A percentile compares a stretch with the other conserved stretches of the same genome.
Conservation (phyloP, 495 filamentous ascomycete genomes). For the Aspergillus steynii region DNA sequence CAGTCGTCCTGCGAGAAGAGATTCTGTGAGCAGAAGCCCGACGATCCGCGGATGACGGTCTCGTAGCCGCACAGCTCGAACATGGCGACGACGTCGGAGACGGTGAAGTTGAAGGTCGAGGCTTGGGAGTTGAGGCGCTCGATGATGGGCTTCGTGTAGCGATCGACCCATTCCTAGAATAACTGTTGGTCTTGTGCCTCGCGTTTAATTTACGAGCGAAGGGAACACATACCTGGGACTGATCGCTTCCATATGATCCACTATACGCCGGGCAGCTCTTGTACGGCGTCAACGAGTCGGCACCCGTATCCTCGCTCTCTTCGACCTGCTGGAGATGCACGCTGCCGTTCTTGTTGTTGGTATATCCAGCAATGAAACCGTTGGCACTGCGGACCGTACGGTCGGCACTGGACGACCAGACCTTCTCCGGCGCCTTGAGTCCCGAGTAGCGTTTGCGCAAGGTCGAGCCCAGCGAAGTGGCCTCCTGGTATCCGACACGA, state of each 20-base stretch:
- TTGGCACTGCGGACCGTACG: slow-evolving; percentile 20
- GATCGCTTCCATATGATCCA: slow-evolving; percentile 22
- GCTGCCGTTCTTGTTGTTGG: slow-evolving; percentile 14
- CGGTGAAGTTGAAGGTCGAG: slow-evolving; percentile 23
- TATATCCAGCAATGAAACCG: slow-evolving; percentile 23
- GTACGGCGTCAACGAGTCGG: slow-evolving; percentile 26
- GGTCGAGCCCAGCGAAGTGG: slow-evolving; percentile 11
- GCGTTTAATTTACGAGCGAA: too few relatives aligned
- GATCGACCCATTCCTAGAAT: slow-evolving; percentile 14
- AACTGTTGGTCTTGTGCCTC: too few relatives aligned
- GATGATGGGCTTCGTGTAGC: slow-evolving; percentile 21
- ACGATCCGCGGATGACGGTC: slow-evolving; percentile 26
- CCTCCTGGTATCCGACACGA: slow-evolving; percentile 20
- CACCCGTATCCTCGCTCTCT: slow-evolving; percentile 21
- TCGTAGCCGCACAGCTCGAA: slow-evolving; percentile 31
- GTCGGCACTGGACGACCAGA: slow-evolving; percentile 24
- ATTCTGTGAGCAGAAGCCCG: slow-evolving; percentile 21
- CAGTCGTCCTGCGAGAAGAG: slow-evolving; percentile 24
- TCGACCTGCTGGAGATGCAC: slow-evolving; percentile 18
- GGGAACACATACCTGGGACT: slow-evolving; percentile 16
- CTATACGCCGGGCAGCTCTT: slow-evolving; percentile 25
- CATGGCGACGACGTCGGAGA: slow-evolving; percentile 25
- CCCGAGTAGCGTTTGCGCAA: slow-evolving; percentile 17
- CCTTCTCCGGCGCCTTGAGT: slow-evolving; percentile 13
- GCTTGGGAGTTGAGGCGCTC: slow-evolving; percentile 16